These are phyloP conservation scores for Streptanthus diversifolius DNA, from an alignment of 345 rosid species.

Conservation along the genomic window DNA sequence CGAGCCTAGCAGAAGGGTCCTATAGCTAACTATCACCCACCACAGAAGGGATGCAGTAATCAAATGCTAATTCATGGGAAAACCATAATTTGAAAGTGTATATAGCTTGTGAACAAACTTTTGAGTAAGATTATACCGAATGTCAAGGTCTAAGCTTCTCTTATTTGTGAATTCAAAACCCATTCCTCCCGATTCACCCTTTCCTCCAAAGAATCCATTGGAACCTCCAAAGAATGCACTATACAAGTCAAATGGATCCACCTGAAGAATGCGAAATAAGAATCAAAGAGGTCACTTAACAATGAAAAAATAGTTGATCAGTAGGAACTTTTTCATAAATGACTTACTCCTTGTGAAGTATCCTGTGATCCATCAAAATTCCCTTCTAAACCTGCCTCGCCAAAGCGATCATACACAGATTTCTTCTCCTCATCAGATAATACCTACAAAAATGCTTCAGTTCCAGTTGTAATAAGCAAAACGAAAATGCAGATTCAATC, in stretches of 20 bases:
- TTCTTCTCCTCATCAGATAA: constrained; percentile 93
- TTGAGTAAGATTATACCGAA: no score
- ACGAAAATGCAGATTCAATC: background rate
- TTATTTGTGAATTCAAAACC: constrained; percentile 53
- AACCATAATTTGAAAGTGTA: background rate
- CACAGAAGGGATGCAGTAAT: background rate
- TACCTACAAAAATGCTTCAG: constrained; percentile 62
- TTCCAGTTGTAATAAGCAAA: constrained; percentile 29
- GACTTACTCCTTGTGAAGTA: constrained; percentile 56
- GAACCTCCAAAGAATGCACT: constrained; percentile 81
- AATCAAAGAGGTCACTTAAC: background rate
- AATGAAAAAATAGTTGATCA: background rate
- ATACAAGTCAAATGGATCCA: constrained; percentile 81
- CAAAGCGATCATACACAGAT: constrained; percentile 78
- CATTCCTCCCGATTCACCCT: constrained; percentile 52
- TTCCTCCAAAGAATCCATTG: constrained; percentile 60
- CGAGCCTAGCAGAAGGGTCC: background rate
- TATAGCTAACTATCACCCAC: background rate
- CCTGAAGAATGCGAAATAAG: constrained; percentile 39
- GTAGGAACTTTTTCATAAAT: background rate
- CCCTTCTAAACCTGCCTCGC: constrained; percentile 71
- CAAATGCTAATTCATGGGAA: background rate
- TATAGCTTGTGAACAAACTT: background rate
- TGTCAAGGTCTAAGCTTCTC: constrained; percentile 61
- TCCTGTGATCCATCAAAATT: constrained; percentile 50